Conservation (phyloP, 2,329 filamentous ascomycete species). For the Trichoderma polysporum region DNA sequence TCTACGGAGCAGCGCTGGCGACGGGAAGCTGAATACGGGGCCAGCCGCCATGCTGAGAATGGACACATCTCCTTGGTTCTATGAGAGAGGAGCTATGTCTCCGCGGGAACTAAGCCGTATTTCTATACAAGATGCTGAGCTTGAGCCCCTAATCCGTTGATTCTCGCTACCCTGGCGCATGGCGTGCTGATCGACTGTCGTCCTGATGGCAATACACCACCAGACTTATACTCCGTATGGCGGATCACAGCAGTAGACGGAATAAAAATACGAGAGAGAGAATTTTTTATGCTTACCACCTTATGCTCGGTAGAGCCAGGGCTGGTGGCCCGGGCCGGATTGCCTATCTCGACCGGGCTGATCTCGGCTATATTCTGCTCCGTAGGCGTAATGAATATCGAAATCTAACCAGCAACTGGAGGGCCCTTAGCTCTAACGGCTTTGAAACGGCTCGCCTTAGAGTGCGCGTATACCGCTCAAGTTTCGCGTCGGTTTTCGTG, state of each 20-base stretch:
- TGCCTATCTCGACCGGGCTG: slow-evolving; percentile 14
- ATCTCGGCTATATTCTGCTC: slow-evolving; percentile 14
- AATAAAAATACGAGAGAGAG: not conserved
- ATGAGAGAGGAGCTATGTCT: not conserved
- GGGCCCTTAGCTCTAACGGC: not conserved
- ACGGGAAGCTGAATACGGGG: not conserved
- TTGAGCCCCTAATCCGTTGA: not conserved
- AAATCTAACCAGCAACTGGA: slow-evolving; percentile 11
- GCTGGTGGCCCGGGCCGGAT: slow-evolving; percentile 16
- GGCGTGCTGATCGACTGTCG: not conserved
- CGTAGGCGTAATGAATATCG: slow-evolving; percentile 17
- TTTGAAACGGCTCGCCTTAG: not conserved
- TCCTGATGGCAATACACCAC: not conserved
- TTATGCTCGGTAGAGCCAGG: slow-evolving; percentile 12
- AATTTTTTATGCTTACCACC: slow-evolving; percentile 14
- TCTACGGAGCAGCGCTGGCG: not conserved
- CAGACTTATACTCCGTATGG: not conserved
- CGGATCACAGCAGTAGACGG: not conserved
- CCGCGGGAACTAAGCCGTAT: not conserved
- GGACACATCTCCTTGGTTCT: not conserved
- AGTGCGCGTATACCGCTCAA: not conserved
- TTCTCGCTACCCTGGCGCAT: not conserved
- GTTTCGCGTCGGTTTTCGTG: not conserved
- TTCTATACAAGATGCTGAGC: not conserved
- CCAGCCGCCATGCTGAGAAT: not conserved